A percentile compares a stretch with the other conserved stretches of the same genome.
Conservation (phyloP, 2,329 filamentous ascomycete species). For the Penicillium occitanis region DNA sequence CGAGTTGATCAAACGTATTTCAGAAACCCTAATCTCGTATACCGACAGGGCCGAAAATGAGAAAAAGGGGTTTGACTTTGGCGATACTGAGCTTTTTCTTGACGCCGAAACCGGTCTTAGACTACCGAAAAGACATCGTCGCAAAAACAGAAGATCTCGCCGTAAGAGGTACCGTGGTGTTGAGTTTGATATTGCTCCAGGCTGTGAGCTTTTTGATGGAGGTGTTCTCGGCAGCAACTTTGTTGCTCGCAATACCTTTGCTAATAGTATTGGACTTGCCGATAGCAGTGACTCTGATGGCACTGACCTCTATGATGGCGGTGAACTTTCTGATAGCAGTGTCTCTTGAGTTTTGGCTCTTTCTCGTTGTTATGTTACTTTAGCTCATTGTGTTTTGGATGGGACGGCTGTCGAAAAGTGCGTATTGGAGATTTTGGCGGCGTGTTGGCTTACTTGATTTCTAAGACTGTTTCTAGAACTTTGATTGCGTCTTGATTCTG, state of each 20-base stretch:
- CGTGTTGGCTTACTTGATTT: not conserved
- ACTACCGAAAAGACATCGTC: not conserved
- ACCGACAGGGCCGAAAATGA: not conserved
- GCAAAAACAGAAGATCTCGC: not conserved
- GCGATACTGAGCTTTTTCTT: not conserved
- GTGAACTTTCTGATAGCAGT: not conserved
- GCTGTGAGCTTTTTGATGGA: not conserved
- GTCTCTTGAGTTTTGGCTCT: not conserved
- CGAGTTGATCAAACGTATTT: not conserved
- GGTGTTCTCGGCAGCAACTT: not conserved
- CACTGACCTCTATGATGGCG: not conserved
- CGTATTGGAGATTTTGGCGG: not conserved
- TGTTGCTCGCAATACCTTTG: not conserved
- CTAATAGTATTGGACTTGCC: not conserved
- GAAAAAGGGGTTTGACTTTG: constrained; percentile 11
- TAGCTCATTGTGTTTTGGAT: not conserved
- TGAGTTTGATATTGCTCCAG: not conserved
- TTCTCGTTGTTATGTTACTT: not conserved
- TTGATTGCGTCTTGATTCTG: not conserved
- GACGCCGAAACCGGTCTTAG: not conserved
- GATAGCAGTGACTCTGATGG: not conserved
- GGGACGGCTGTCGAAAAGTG: not conserved
- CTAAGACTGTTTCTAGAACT: not conserved
- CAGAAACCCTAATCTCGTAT: constrained; percentile 9
- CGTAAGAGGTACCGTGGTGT: not conserved